A percentile compares a stretch with the other conserved stretches of the same genome.
Conservation (phyloP, 768 basidiomycete genomes). For the Sporobolomyces pararoseus region DNA sequence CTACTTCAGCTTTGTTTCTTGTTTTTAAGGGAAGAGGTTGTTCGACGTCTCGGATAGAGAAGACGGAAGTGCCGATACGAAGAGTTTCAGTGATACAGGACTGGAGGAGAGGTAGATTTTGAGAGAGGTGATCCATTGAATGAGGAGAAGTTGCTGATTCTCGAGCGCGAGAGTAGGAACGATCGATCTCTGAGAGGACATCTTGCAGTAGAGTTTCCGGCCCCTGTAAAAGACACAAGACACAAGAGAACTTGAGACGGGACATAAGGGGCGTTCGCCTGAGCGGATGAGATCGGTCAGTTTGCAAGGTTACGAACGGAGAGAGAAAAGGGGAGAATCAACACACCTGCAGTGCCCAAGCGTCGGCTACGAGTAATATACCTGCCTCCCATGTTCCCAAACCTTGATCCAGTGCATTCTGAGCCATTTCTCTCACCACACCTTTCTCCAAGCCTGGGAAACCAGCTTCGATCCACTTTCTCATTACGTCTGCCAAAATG, state of each 20-base stretch:
- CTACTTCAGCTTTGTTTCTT: neutral
- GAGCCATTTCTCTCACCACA: slow-evolving; percentile 34
- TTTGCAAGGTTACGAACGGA: neutral
- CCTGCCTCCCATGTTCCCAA: slow-evolving; percentile 6
- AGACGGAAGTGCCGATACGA: slow-evolving; percentile 28
- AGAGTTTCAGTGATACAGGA: slow-evolving; percentile 40
- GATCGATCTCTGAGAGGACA: slow-evolving; percentile 24
- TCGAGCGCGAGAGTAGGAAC: neutral
- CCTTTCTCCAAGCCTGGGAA: slow-evolving; percentile 37
- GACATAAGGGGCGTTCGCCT: slow-evolving; percentile 39
- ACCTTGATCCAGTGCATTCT: neutral
- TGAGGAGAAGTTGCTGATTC: neutral
- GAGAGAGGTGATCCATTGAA: slow-evolving; percentile 3
- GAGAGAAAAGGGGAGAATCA: neutral
- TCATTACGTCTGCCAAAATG: neutral
- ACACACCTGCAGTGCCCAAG: slow-evolving; percentile 28
- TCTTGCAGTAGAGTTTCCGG: neutral
- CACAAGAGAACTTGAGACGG: slow-evolving; percentile 17
- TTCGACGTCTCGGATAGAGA: slow-evolving; percentile 32
- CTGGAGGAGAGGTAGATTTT: slow-evolving; percentile 28
- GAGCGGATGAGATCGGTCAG: neutral
- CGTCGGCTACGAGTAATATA: slow-evolving; percentile 14
- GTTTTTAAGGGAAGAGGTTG: neutral
- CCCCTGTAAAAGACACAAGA: slow-evolving; percentile 30
- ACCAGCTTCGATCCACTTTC: slow-evolving; percentile 26